These are phyloP conservation scores for Sistotremastrum niveocremeum DNA, from an alignment of 768 basidiomycete species.

Conservation along the genomic window DNA sequence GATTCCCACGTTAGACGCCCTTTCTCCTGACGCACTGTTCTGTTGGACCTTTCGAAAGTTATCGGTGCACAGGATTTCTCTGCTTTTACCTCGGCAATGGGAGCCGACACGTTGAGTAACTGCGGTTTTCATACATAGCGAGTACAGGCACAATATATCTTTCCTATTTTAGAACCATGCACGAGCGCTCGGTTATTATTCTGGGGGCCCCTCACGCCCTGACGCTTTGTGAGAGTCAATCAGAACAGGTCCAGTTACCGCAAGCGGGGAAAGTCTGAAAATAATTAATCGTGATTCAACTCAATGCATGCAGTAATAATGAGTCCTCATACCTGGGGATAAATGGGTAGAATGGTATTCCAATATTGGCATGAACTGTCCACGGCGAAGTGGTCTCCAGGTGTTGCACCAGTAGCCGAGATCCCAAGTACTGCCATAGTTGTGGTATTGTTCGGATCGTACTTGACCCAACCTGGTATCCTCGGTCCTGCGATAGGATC, in stretches of 20 bases:
- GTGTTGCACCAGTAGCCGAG: constrained; percentile 10
- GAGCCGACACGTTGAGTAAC: too few species aligned
- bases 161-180: neutral
- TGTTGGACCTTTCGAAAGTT: too few species aligned
- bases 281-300: neutral
- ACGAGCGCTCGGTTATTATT: too few species aligned
- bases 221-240: neutral
- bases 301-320: neutral
- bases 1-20: too few species aligned
- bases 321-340: constrained; percentile 8
- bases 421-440: constrained; percentile 12
- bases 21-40: too few species aligned
- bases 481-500: constrained; percentile 12
- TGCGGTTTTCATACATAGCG: too few species aligned
- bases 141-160: neutral
- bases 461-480: constrained; percentile 12
- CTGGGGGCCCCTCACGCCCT: neutral
- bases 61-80: too few species aligned
- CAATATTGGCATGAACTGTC: constrained; percentile 13
- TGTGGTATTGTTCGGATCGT: constrained; percentile 11
- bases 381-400: constrained; percentile 9
- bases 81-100: too few species aligned
- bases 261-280: constrained; percentile 12
- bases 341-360: constrained; percentile 11
- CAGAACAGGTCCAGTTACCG: constrained; percentile 12